These are phyloP conservation scores for Ochetophila trinervis DNA, from an alignment of 306 rosid genomes.

Conservation along the genomic window DNA sequence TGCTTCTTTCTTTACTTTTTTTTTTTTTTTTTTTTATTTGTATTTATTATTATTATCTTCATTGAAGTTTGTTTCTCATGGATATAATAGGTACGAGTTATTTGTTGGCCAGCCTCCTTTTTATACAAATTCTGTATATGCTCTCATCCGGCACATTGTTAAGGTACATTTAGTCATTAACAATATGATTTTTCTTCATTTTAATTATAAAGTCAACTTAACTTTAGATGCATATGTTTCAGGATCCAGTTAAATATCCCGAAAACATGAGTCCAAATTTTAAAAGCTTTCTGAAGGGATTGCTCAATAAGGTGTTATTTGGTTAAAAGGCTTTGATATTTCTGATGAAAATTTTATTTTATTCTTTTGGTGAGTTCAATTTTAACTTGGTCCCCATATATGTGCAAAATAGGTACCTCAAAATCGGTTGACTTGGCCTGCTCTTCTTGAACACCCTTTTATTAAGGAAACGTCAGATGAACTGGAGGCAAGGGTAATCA, in stretches of 20 bases:
- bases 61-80: slow-evolving; percentile 30
- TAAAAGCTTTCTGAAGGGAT: slow-evolving; percentile 84
- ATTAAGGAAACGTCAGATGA: slow-evolving; percentile 69
- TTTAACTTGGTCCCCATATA: slow-evolving; percentile 23
- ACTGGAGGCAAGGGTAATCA: slow-evolving; percentile 56
- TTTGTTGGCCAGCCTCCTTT: slow-evolving; percentile 99
- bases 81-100: slow-evolving; percentile 76
- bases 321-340: slow-evolving; percentile 20
- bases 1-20: slow-evolving; percentile 7
- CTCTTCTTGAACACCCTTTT: slow-evolving; percentile 92
- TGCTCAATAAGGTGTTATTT: slow-evolving; percentile 78
- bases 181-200: slow-evolving; percentile 11
- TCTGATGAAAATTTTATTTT: slow-evolving; percentile 15
- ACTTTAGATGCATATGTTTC: slow-evolving; percentile 33
- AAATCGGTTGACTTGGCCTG: slow-evolving; percentile 94
- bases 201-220: slow-evolving; percentile 20
- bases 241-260: slow-evolving; percentile 98
- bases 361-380: slow-evolving; percentile 18
- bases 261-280: slow-evolving; percentile 79
- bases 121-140: slow-evolving; percentile 94
- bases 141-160: slow-evolving; percentile 89
- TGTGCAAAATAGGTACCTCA: slow-evolving; percentile 67
- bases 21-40: no score
- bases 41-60: slow-evolving; percentile 15
- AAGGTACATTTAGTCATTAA: slow-evolving; percentile 53